Conservation (phyloP, 257 asterid genomes). For the Phtheirospermum japonicum region DNA sequence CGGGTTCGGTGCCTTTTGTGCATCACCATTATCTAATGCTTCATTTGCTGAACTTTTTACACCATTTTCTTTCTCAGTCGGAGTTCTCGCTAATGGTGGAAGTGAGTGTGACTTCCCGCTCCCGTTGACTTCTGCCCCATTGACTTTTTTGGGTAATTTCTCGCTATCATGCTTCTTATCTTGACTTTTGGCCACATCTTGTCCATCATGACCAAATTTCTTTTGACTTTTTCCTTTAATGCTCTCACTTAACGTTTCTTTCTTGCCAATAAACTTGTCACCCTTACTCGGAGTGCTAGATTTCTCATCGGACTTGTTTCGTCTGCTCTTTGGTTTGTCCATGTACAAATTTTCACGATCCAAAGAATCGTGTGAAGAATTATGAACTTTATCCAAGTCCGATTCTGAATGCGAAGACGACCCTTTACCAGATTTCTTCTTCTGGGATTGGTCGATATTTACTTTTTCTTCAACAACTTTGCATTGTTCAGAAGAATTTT, state of each 20-base stretch:
- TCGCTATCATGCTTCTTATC: slow-evolving; percentile 50
- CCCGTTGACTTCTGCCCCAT: slow-evolving; percentile 44
- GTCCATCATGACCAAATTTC: slow-evolving; percentile 42
- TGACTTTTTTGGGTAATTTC: slow-evolving; percentile 51
- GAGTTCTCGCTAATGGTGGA: slow-evolving; percentile 70
- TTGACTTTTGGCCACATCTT: slow-evolving; percentile 39
- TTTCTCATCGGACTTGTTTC: slow-evolving; percentile 54
- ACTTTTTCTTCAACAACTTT: slow-evolving; percentile 41
- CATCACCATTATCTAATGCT: slow-evolving; percentile 47
- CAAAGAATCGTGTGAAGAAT: slow-evolving; percentile 43
- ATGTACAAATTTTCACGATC: slow-evolving; percentile 38
- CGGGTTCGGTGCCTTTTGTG: slow-evolving; percentile 44
- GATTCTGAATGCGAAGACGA: slow-evolving; percentile 57
- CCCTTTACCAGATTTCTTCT: slow-evolving; percentile 64
- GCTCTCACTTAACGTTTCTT: slow-evolving; percentile 47
- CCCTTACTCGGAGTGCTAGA: slow-evolving; percentile 43
- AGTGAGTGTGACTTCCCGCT: slow-evolving; percentile 61
- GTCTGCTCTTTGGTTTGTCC: slow-evolving; percentile 62
- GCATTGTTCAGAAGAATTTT: slow-evolving; percentile 41
- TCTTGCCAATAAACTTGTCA: slow-evolving; percentile 49
- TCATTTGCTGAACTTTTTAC: slow-evolving; percentile 34
- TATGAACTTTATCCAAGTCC: slow-evolving; percentile 45
- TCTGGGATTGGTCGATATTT: slow-evolving; percentile 37
- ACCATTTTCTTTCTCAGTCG: slow-evolving; percentile 63
- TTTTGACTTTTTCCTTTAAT: slow-evolving; percentile 44